Conservation (phyloP, 768 basidiomycete species). For the Panellus pusillus region DNA sequence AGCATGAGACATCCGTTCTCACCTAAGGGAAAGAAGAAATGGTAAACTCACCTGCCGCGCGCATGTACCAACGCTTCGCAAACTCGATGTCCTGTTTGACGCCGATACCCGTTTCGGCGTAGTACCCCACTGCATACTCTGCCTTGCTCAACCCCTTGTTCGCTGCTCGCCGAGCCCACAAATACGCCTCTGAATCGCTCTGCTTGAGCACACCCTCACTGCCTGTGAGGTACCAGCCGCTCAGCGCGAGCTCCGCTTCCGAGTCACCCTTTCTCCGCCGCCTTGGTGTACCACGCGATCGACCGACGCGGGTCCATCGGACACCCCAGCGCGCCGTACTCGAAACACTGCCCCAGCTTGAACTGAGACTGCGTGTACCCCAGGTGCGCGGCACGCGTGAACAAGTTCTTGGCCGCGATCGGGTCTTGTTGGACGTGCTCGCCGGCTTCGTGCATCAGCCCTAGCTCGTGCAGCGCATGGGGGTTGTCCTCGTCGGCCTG, state of each 20-base stretch:
- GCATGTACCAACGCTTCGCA: constrained; percentile 99
- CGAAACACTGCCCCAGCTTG: constrained; percentile 94
- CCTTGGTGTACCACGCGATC: constrained; percentile 98
- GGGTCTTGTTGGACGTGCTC: constrained; percentile 80
- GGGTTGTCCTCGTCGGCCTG: constrained; percentile 99
- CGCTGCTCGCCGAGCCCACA: constrained; percentile 95
- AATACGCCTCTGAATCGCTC: constrained; percentile 97
- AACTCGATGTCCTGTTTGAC: constrained; percentile 95
- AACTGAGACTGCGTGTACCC: constrained; percentile 94
- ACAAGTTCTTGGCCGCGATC: constrained; percentile 78
- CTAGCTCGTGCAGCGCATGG: constrained; percentile 96
- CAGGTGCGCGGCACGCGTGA: constrained; percentile 87
- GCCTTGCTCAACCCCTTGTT: constrained; percentile 96
- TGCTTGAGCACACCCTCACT: constrained; percentile 96
- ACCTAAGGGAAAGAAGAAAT: no score
- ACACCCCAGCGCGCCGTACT: constrained; percentile 86
- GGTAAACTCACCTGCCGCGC: constrained; percentile 81
- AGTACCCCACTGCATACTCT: constrained; percentile 98
- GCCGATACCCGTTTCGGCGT: constrained; percentile 96
- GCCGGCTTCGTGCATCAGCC: constrained; percentile 74
- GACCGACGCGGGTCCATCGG: constrained; percentile 91
- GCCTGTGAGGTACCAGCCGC: constrained; percentile 98
- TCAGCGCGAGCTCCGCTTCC: constrained; percentile 93
- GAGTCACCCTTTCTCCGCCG: constrained; percentile 95
- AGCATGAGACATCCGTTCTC: constrained; percentile 99